Evolutionary conservation across 495 filamentous ascomycete genomes (phyloP).

Genomic region (Penicillium longicatenatum): DNA sequence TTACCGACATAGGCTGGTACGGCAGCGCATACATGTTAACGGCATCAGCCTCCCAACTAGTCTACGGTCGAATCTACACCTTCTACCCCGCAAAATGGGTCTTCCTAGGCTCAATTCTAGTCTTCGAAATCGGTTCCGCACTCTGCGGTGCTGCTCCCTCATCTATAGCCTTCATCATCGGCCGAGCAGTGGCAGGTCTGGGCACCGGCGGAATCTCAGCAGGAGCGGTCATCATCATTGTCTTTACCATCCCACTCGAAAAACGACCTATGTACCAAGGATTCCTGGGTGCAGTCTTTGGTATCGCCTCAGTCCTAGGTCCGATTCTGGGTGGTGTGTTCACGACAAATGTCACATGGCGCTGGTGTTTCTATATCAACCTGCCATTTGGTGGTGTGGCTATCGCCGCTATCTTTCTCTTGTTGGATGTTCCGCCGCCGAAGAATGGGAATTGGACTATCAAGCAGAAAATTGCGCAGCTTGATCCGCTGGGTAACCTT

Average conservation of each 20-base stretch:
- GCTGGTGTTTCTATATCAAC: conserved; percentile 55
- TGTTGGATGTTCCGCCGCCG: conserved; percentile 37
- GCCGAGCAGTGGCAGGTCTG: conserved; percentile 61
- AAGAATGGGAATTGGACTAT: conserved; percentile 26
- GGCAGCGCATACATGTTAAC: conserved; percentile 48
- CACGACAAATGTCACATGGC: conserved; percentile 27
- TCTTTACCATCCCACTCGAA: conserved; percentile 55
- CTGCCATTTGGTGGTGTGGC: conserved; percentile 50
- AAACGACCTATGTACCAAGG: conserved; percentile 55
- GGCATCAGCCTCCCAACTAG: conserved; percentile 41
- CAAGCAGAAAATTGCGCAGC: conserved; percentile 33
- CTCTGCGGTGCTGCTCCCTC: conserved; percentile 63
- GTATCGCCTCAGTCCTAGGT: conserved; percentile 53
- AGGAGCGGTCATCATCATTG: conserved; percentile 55
- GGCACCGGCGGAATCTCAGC: conserved; percentile 41
- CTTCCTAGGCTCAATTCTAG: conserved; percentile 39
- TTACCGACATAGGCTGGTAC: conserved; percentile 53
- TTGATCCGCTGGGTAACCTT: conserved; percentile 34
- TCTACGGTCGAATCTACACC: conserved; percentile 50
- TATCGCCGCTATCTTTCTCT: conserved; percentile 40
- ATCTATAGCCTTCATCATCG: conserved; percentile 60
- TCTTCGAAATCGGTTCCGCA: conserved; percentile 57
- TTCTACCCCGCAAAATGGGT: conserved; percentile 44
- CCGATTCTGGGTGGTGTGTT: conserved; percentile 37
- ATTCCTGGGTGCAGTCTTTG: conserved; percentile 46